Evolutionary conservation across 164 flowering plant genomes (phyloP).

Genomic region (Malania oleifera): DNA sequence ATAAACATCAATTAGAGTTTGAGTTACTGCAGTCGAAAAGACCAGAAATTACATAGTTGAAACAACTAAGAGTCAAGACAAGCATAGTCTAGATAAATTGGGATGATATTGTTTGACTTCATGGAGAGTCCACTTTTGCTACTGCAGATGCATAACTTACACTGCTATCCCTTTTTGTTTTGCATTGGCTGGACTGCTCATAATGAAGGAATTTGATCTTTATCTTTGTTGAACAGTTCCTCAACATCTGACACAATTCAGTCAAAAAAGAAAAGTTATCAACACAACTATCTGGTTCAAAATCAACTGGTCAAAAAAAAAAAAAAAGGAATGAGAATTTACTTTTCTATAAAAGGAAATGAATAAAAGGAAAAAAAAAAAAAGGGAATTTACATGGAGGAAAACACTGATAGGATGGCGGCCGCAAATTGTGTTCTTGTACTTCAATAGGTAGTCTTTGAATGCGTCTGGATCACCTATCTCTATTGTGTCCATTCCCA

Average conservation of each 20-base stretch:
- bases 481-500: conserved; percentile 98
- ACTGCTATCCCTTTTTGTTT: conserved; percentile 79
- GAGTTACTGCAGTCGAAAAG: too few species aligned
- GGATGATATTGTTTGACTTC: too few species aligned
- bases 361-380: background rate
- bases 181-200: conserved; percentile 96
- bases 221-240: conserved; percentile 59
- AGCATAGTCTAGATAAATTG: too few species aligned
- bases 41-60: too few species aligned
- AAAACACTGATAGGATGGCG: conserved; percentile 95
- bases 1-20: too few species aligned
- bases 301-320: background rate
- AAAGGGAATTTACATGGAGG: conserved; percentile 60
- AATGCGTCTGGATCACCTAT: conserved; percentile 87
- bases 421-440: conserved; percentile 91
- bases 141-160: conserved; percentile 98
- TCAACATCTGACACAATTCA: conserved; percentile 66
- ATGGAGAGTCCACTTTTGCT: conserved; percentile 74
- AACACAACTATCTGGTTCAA: background rate
- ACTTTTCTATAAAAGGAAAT: background rate
- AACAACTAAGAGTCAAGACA: too few species aligned
- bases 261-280: background rate
- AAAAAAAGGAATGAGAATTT: background rate
- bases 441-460: conserved; percentile 64
- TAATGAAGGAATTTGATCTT: conserved; percentile 78